Percentiles rank a stretch among this genome's conserved stretches.
phyloP scores from a whole-genome alignment of 345 rosid species.

The Populus euphratica region DNA sequence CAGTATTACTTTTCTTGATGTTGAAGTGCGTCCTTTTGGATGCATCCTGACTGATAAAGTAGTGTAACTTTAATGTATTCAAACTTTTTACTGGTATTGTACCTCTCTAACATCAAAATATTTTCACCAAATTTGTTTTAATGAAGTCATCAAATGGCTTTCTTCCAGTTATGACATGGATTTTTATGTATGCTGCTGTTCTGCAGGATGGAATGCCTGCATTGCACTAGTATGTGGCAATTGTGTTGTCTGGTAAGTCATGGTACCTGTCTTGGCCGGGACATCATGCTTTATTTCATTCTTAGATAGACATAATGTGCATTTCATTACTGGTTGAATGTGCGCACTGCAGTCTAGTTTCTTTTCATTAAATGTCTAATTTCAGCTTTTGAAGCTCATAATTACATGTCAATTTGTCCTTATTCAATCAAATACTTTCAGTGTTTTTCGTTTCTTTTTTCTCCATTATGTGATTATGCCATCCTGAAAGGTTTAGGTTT shows the following conservation, averaged over 20 bases:
- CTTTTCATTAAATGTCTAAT: neutral
- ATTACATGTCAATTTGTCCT: neutral
- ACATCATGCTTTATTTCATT: neutral
- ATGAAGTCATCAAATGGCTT: neutral
- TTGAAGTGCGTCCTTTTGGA: neutral
- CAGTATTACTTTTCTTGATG: neutral
- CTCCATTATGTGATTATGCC: neutral
- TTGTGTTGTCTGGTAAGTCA: slow-evolving; percentile 87
- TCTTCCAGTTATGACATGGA: slow-evolving; percentile 3
- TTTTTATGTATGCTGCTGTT: slow-evolving; percentile 11
- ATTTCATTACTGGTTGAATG: neutral
- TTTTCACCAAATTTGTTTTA: neutral
- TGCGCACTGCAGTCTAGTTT: neutral
- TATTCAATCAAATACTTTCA: neutral
- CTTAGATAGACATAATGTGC: neutral
- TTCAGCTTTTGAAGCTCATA: neutral
- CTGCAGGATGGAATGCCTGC: slow-evolving; percentile 97
- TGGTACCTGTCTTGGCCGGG: neutral
- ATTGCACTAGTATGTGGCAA: slow-evolving; percentile 94
- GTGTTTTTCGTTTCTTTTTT: neutral
- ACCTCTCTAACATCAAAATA: neutral
- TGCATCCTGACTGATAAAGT: neutral
- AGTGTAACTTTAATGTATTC: neutral
- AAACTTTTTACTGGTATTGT: neutral
- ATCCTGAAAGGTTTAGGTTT: neutral